Percentiles rank a stretch among this genome's conserved stretches.
These are phyloP conservation scores for Rhizopogon roseolus DNA, from an alignment of 768 basidiomycete species.

Conservation along the genomic window DNA sequence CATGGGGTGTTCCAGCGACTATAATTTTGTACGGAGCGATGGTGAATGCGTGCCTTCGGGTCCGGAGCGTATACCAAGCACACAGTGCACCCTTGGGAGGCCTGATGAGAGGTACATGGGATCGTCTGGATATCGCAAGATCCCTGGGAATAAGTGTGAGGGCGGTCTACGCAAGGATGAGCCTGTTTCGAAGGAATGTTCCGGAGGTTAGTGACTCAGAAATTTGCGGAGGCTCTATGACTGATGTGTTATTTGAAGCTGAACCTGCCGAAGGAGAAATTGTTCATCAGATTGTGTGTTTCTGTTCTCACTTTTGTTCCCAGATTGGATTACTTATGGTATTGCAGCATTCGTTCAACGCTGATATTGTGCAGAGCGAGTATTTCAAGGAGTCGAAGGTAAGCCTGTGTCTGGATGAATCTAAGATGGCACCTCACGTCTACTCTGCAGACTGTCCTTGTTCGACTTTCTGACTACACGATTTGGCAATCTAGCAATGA, in stretches of 20 bases:
- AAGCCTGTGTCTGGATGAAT: slow-evolving; percentile 8
- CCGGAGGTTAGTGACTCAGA: slow-evolving; percentile 45
- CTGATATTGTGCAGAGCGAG: slow-evolving; percentile 63
- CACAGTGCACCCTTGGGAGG: slow-evolving; percentile 50
- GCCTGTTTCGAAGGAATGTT: slow-evolving; percentile 68
- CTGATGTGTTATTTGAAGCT: slow-evolving; percentile 36
- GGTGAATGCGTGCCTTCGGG: slow-evolving; percentile 79
- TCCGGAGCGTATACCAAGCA: slow-evolving; percentile 81
- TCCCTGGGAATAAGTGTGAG: slow-evolving; percentile 89
- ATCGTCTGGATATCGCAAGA: slow-evolving; percentile 87
- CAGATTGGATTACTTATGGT: not conserved
- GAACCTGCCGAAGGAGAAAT: slow-evolving; percentile 77
- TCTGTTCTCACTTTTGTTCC: not conserved
- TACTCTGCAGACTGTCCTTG: slow-evolving; percentile 65
- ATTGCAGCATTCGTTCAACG: slow-evolving; percentile 60
- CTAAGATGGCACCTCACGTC: not conserved
- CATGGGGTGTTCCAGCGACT: slow-evolving; percentile 56
- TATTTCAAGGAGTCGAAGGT: slow-evolving; percentile 85
- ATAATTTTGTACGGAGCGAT: slow-evolving; percentile 77
- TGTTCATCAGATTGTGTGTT: slow-evolving; percentile 66
- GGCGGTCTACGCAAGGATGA: slow-evolving; percentile 61
- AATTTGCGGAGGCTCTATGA: not conserved
- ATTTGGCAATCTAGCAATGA: slow-evolving; percentile 97
- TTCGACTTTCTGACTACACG: slow-evolving; percentile 67
- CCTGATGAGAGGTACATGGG: slow-evolving; percentile 68